Evolutionary conservation across 1,284 basidiomycete genomes (phyloP).

Genomic region (Apiotrichum gracile): DNA sequence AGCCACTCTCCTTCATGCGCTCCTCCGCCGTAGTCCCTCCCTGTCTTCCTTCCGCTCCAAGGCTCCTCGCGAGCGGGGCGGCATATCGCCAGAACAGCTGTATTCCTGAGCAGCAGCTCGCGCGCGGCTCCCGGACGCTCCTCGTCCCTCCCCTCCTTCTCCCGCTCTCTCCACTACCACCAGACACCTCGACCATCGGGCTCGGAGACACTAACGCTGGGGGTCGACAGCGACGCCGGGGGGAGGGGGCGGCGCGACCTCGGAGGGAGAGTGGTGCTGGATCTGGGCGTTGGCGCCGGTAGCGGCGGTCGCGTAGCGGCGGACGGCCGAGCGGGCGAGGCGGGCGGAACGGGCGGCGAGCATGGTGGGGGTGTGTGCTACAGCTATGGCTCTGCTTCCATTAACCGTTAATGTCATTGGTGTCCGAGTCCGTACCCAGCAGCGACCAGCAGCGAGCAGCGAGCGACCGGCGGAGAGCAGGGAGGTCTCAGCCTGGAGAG

Average conservation of each 20-base stretch:
- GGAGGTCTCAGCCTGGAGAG: no score
- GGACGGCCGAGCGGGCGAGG: slow-evolving; percentile 13
- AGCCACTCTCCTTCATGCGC: not conserved
- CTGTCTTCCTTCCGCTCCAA: not conserved
- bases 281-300: not conserved
- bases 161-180: no score
- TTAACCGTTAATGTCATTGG: slow-evolving; percentile 6
- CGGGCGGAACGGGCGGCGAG: slow-evolving; percentile 20
- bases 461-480: no score
- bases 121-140: no score
- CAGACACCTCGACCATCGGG: not conserved
- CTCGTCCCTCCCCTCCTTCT: no score
- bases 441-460: no score
- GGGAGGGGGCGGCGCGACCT: slow-evolving; percentile 16
- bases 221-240: slow-evolving; percentile 42
- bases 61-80: no score
- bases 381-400: not conserved
- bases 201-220: slow-evolving; percentile 32
- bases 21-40: not conserved
- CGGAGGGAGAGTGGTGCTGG: slow-evolving; percentile 16
- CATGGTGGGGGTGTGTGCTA: slow-evolving; percentile 17
- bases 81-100: no score
- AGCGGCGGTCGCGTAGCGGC: slow-evolving; percentile 1
- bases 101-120: no score
- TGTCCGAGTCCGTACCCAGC: no score